Evolutionary conservation across 139 green algal genomes (phyloP).

Genomic region (Closterium sp.): DNA sequence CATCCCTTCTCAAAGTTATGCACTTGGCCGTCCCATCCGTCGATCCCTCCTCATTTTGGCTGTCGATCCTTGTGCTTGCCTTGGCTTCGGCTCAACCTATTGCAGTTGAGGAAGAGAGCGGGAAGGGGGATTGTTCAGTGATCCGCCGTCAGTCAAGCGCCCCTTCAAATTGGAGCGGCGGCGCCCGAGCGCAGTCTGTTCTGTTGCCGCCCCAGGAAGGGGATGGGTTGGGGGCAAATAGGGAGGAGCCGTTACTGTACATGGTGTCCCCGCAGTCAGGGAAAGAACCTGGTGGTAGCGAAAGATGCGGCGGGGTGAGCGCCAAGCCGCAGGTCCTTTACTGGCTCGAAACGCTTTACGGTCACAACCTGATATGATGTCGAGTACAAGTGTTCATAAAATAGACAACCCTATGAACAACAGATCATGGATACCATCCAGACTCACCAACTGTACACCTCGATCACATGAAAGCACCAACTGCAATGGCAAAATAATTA

Average conservation of each 20-base stretch:
- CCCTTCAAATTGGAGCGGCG: neutral
- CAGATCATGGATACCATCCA: no score
- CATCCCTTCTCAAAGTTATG: no score
- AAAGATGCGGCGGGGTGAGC: neutral
- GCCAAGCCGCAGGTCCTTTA: neutral
- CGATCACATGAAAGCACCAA: no score
- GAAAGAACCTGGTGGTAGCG: neutral
- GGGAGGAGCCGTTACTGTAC: neutral
- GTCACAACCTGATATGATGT: no score
- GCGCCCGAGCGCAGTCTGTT: neutral
- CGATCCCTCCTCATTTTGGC: no score
- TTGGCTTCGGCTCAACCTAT: neutral
- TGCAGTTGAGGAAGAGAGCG: neutral
- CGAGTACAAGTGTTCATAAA: no score
- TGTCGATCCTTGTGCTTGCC: no score
- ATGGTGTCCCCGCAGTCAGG: neutral
- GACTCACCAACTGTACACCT: no score
- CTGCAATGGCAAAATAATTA: no score
- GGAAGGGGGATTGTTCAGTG: neutral
- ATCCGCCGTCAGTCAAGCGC: neutral
- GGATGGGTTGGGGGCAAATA: neutral
- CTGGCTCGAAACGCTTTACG: neutral
- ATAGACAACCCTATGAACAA: no score
- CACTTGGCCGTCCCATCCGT: no score
- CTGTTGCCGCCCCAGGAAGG: neutral